Base-by-base conservation (phyloP, 2,329 filamentous ascomycete genomes). In the Tolypocladium guangdongense region DNA sequence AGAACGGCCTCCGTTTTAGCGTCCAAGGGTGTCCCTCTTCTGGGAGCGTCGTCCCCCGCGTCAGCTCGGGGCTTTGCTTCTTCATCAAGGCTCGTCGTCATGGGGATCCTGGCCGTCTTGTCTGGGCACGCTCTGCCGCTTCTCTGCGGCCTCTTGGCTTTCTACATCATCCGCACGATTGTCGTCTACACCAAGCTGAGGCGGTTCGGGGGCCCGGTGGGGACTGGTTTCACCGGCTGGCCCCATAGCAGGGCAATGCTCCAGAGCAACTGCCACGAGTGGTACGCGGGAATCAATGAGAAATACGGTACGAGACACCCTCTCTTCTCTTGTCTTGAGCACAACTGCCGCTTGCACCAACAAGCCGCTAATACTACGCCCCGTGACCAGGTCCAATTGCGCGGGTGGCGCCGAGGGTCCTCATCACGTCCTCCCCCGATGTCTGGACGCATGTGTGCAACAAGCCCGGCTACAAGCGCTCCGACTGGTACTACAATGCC, bases 401-500 rank as follows among this genome's bases (percentile, higher is more conserved):
- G 0, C 59, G 65, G 2, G 57, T 60, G 54, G 76, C 73, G 0
- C 76, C 78, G 3, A 76, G 73, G 27, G 62, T 77, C 51, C 65
- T 80, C 46, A 61, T 77, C 53, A 78, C 76, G 0, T 73, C 72
- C 7, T 75, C 75, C 39, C 68, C 76, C 0, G 74, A 78, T 33
- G 63, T 78, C 7, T 67, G 75, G 68, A 64, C 66, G 47, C 72
- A 63, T 62, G 73, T 72, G 59, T 74, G 68, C 62, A 70, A 64
- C 49, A 67, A 69, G 4, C 68, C 69, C 2, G 67, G 65, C 3
- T 78, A 76, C 49, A 71, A 63, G 49, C 66, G 71, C 14, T 67
- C 66, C 4, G 61, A 66, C 20, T 77, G 73, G 72, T 77, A 68
- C 53, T 72, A 71, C 24, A 71, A 75, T 39, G 69, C 71, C 4